Evolutionary conservation across 192 early-diverging fungal species (phyloP).

Genomic region (Chytriomyces sp.): DNA sequence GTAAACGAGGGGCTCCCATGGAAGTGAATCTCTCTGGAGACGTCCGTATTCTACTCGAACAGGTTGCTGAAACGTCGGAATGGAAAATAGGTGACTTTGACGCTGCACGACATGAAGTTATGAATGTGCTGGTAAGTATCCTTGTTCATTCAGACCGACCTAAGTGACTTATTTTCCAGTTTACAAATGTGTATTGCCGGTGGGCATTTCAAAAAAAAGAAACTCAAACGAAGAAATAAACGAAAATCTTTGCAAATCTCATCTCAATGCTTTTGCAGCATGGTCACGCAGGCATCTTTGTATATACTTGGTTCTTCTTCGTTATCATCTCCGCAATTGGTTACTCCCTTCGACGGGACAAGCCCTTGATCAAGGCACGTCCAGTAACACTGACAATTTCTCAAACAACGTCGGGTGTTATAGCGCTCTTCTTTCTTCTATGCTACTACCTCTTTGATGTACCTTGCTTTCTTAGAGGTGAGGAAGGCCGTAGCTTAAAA

Average conservation of each 20-base stretch:
- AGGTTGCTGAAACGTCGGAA: neutral
- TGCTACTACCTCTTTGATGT: neutral
- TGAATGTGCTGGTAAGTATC: neutral
- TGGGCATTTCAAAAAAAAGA: slow-evolving; percentile 9
- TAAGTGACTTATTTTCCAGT: neutral
- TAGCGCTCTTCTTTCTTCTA: neutral
- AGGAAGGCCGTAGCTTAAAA: too few species aligned
- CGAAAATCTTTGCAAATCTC: too few species aligned
- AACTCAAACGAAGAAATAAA: too few species aligned
- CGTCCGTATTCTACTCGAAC: neutral
- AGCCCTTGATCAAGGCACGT: neutral
- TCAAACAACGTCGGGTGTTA: neutral
- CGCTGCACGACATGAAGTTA: neutral
- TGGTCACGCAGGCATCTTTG: too few species aligned
- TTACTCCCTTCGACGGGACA: neutral
- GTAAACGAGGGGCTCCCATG: neutral
- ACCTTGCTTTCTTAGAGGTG: neutral
- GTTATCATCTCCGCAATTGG: neutral
- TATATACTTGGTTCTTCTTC: neutral
- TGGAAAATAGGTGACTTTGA: neutral
- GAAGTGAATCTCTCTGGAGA: neutral
- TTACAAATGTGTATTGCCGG: slow-evolving; percentile 10
- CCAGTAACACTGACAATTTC: neutral
- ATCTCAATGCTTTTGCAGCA: too few species aligned
- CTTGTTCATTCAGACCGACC: neutral